These are phyloP conservation scores for Thalassiosira profunda DNA, from an alignment of 108 stramenopile genomes.

Conservation along the genomic window DNA sequence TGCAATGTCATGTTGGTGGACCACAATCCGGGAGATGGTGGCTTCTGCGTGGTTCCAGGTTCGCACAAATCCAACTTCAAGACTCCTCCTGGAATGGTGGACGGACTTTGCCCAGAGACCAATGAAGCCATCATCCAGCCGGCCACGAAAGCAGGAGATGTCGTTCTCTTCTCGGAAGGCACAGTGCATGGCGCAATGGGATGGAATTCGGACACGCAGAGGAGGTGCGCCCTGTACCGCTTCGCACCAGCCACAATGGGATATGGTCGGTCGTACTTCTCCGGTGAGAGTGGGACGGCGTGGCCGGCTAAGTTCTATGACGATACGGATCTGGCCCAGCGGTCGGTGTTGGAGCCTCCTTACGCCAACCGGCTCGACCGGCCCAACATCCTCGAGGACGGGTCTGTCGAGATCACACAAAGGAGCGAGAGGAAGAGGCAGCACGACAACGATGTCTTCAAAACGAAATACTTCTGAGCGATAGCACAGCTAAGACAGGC, in stretches of 20 bases:
- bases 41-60: conserved; percentile 93
- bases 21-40: conserved; percentile 88
- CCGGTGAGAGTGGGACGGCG: conserved; percentile 36
- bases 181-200: conserved; percentile 93
- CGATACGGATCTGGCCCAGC: conserved; percentile 78
- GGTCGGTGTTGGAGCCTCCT: conserved; percentile 90
- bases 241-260: conserved; percentile 85
- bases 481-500: too few species aligned
- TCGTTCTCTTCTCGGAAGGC: conserved; percentile 90
- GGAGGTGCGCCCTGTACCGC: conserved; percentile 85
- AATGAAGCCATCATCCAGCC: conserved; percentile 86
- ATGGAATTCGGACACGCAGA: conserved; percentile 70
- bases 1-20: conserved; percentile 87
- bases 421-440: conserved; percentile 79
- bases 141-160: conserved; percentile 93
- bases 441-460: conserved; percentile 88
- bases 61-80: conserved; percentile 93
- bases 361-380: conserved; percentile 91
- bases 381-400: conserved; percentile 74
- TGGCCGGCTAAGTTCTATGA: conserved; percentile 89
- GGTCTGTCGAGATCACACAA: conserved; percentile 66
- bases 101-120: conserved; percentile 78
- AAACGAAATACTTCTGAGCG: conserved; percentile 89
- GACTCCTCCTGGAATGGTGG: conserved; percentile 89
- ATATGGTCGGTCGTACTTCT: conserved; percentile 91